These are phyloP conservation scores for Amanita inopinata DNA, from an alignment of 768 basidiomycete species.

Conservation along the genomic window DNA sequence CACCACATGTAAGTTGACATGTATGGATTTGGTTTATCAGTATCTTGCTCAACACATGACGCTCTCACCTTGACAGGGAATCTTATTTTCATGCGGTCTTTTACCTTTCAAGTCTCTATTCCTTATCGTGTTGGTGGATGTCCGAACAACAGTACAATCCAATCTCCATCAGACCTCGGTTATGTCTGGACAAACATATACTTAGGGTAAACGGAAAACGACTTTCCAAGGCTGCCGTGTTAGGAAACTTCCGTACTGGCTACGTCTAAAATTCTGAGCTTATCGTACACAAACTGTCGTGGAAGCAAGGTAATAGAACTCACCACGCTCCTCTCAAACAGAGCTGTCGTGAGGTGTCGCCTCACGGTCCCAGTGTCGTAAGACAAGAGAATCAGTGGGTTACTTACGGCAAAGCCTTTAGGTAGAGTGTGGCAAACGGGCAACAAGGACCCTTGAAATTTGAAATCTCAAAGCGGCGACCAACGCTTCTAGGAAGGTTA, in stretches of 20 bases:
- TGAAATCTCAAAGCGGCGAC: conserved; percentile 8
- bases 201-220: neutral
- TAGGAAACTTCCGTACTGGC: neutral
- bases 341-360: neutral
- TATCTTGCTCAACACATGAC: too few relatives aligned
- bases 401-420: conserved; percentile 6
- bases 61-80: too few relatives aligned
- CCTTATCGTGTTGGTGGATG: too few relatives aligned
- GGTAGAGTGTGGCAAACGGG: neutral
- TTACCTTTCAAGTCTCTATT: too few relatives aligned
- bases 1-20: too few relatives aligned
- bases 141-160: too few relatives aligned
- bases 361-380: neutral
- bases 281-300: conserved; percentile 9
- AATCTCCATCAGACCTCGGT: too few relatives aligned
- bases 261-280: conserved; percentile 1
- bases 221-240: neutral
- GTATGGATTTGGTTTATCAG: too few relatives aligned
- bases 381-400: conserved; percentile 3
- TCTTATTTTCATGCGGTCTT: too few relatives aligned
- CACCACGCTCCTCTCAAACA: conserved; percentile 1
- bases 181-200: neutral
- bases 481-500: conserved; percentile 7
- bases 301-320: conserved; percentile 3
- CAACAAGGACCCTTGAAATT: conserved; percentile 6